Evolutionary conservation across 148 eudicot genomes (phyloP), one percentile per base, ranked within the genome.

Genomic region (Rheum nobile): DNA sequence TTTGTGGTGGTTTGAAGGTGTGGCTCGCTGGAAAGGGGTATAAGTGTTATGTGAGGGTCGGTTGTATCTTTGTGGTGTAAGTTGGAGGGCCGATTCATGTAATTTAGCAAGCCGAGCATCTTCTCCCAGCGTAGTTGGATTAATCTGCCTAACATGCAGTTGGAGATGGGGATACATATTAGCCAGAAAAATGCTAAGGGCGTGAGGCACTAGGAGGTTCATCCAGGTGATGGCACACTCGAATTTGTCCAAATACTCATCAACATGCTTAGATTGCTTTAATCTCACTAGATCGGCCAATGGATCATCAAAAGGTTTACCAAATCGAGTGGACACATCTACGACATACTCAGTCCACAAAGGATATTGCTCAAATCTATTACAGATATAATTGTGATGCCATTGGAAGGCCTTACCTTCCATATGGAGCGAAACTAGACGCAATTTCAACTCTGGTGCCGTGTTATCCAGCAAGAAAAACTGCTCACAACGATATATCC

Each of bases 401-500:
- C 68, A 61, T 4, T 26, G 34, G 6, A 61, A 13, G 4, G 68
- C 35, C 6, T 61, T 8, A 7, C 34, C 68, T 4, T 61, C 35
- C 13, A 61, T 0, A 2, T 26, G 17, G 26, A 61, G 68, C 0
- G 73, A 34, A 1, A 59, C 67, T 0, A 68, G 1, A 4, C 70
- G 34, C 0, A 75, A 73, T 10, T 75, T 69, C 4, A 35, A 12
- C 16, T 34, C 31, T 5, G 22, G 67, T 3, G 63, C 11, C 7
- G 78, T 50, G 4, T 17, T 22, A 29, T 71, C 74, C 5, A 76
- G n/a, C 2, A 37, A 28, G 13, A 75, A 75, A 10, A 75, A 50
- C 0, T 76, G 67, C 5, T 76, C 78, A n/a, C 63, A 67, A 0
- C 14, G 35, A 26, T 37, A 47, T 0, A 75, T 3, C 74, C 78